Evolutionary conservation across 768 basidiomycete genomes (phyloP).

Genomic region (Boletus tomentosulus): DNA sequence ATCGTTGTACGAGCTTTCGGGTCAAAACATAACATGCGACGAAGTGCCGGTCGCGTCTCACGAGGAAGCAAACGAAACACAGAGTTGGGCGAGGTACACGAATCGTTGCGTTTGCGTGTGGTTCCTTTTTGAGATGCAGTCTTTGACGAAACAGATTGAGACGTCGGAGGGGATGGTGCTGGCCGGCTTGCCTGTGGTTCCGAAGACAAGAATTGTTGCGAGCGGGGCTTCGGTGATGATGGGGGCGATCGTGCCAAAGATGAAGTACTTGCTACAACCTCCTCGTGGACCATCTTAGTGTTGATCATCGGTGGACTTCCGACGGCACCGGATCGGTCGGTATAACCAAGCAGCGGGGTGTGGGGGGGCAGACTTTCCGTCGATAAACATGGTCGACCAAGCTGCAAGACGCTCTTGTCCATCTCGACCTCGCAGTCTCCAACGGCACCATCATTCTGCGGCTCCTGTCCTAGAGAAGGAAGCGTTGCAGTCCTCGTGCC

Average conservation of each 20-base stretch:
- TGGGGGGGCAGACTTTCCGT: slow-evolving; percentile 60
- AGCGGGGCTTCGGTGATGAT: slow-evolving; percentile 2
- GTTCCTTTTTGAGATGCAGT: slow-evolving; percentile 41
- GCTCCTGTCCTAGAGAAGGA: slow-evolving; percentile 19
- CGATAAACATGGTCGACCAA: slow-evolving; percentile 72
- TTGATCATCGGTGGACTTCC: slow-evolving; percentile 5
- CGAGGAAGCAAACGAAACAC: slow-evolving; percentile 95
- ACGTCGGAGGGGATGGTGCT: slow-evolving; percentile 18
- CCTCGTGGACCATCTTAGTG: not conserved
- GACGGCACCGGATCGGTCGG: not conserved
- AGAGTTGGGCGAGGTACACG: slow-evolving; percentile 54
- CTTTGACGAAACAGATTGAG: slow-evolving; percentile 26
- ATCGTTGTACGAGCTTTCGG: slow-evolving; percentile 87
- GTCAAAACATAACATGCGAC: slow-evolving; percentile 92
- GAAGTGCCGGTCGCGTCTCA: slow-evolving; percentile 84
- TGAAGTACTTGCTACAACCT: not conserved
- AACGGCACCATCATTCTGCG: not conserved
- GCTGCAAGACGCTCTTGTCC: slow-evolving; percentile 71
- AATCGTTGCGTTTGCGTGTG: slow-evolving; percentile 20
- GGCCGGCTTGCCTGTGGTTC: slow-evolving; percentile 24
- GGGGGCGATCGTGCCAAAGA: slow-evolving; percentile 3
- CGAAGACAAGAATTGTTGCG: slow-evolving; percentile 13
- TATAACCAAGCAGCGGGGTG: slow-evolving; percentile 4
- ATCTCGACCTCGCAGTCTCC: slow-evolving; percentile 34
- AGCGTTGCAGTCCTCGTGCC: slow-evolving; percentile 32